Evolutionary conservation across 129 eudicot genomes (phyloP).

Genomic region (Helichrysum umbraculigerum): DNA sequence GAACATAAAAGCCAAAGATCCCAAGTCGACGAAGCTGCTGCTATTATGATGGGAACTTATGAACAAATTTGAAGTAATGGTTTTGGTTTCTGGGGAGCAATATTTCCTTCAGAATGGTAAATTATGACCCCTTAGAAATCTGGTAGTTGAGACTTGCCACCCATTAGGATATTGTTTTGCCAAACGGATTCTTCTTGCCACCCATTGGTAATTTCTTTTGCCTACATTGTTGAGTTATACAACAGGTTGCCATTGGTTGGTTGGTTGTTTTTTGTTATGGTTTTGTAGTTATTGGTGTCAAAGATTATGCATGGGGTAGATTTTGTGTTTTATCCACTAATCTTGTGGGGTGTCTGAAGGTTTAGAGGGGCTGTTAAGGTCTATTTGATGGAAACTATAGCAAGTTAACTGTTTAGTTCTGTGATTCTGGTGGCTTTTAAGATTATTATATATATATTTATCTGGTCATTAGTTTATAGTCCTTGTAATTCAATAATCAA

Average conservation of each 20-base stretch:
- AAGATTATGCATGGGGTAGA: conserved; percentile 24
- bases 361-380: too few species aligned
- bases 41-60: too few species aligned
- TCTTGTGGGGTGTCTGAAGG: too few species aligned
- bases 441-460: too few species aligned
- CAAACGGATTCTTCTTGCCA: too few species aligned
- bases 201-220: not conserved
- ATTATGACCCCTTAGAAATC: conserved; percentile 87
- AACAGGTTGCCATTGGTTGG: conserved; percentile 72
- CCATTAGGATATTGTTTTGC: too few species aligned
- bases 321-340: too few species aligned
- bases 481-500: too few species aligned
- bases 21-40: not conserved
- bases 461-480: too few species aligned
- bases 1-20: not conserved
- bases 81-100: conserved; percentile 54
- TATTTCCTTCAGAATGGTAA: conserved; percentile 65
- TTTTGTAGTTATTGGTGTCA: conserved; percentile 18
- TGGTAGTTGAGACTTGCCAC: conserved; percentile 81
- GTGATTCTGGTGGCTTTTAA: too few species aligned
- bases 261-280: conserved; percentile 10
- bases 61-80: not conserved
- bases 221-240: conserved; percentile 54
- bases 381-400: too few species aligned
- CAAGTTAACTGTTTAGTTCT: too few species aligned